Base-by-base conservation (phyloP, 345 rosid species). In the Nephelium lappaceum region DNA sequence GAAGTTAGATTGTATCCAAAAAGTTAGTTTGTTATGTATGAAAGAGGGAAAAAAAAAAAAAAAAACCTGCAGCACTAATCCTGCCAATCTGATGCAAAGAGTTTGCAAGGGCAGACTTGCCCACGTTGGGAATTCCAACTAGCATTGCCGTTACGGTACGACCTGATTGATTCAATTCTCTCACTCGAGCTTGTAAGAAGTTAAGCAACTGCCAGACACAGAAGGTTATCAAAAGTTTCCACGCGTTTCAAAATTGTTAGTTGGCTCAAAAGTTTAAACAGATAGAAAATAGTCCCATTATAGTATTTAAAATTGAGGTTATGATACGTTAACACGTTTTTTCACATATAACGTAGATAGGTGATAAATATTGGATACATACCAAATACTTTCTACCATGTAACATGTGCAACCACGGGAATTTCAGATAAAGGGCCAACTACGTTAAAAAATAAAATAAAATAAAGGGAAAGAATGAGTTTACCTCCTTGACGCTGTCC, bases 51-150 rank as follows among this genome's bases (percentile, higher is more conserved):
- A 19, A 74, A 5, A 27, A 68, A 16, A 69, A 49, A 36, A 65
- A 36, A 65, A 63, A 8, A 73, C 98, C 98, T 58, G 87, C 87
- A 57, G 97, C 95, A 75, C 91, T 86, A 63, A 92, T 91, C 84
- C 98, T 88, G 76, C 98, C 98, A 67, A 93, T 85, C 51, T 88
- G 93, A 89, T 93, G 98, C 88, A 93, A 85, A 45, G 97, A 86
- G 84, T 90, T 93, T 69, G 91, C 86, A 3, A 93, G 89, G 55
- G 98, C 98, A 3, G 98, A 93, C 53, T 93, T 93, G 73, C 98
- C 98, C 24, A 89, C 94, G 47, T 92, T 95, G 31, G 98, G 98
- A 81, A 93, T 85, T 82, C 98, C 98, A 8, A 89, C 88, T 27
- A 95, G 83, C 97, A 95, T 86, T 58, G 88, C 74, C 47, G 94